Evolutionary conservation across 371 early-diverging fungal genomes (phyloP).

Genomic region (Funneliformis caledonium): DNA sequence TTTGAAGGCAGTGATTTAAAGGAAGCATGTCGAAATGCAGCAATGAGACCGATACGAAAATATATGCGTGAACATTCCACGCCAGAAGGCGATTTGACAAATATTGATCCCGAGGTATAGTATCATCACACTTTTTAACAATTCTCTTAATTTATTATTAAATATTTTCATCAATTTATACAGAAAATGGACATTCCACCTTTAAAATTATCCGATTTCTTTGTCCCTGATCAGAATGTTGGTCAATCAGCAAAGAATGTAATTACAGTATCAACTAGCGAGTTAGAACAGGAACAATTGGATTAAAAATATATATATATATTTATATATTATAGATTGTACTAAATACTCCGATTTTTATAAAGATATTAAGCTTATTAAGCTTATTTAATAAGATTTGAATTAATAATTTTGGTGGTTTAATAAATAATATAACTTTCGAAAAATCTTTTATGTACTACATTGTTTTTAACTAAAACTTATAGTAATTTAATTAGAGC

Average conservation of each 20-base stretch:
- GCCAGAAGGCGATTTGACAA: constrained; percentile 20
- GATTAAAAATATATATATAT: not conserved
- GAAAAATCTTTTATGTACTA: too few species aligned
- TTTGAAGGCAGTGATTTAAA: constrained; percentile 85
- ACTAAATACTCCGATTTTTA: too few species aligned
- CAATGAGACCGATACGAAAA: constrained; percentile 94
- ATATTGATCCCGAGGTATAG: constrained; percentile 38
- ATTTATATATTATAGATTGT: too few species aligned
- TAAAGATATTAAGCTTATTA: too few species aligned
- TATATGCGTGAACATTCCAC: constrained; percentile 55
- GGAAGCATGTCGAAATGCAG: constrained; percentile 95
- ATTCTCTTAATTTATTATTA: constrained; percentile 2
- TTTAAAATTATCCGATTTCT: constrained; percentile 15
- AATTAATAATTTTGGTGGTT: too few species aligned
- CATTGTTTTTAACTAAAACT: too few species aligned
- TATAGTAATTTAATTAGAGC: too few species aligned
- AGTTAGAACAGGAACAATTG: constrained; percentile 5
- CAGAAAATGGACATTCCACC: constrained; percentile 29
- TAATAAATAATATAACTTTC: too few species aligned
- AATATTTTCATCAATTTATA: not conserved
- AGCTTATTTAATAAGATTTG: too few species aligned
- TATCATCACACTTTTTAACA: not conserved
- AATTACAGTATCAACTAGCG: not conserved
- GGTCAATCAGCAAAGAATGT: not conserved
- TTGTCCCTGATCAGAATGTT: not conserved